Evolutionary conservation across 768 basidiomycete genomes (phyloP).

Genomic region (Trichaptum fuscoviolaceum): DNA sequence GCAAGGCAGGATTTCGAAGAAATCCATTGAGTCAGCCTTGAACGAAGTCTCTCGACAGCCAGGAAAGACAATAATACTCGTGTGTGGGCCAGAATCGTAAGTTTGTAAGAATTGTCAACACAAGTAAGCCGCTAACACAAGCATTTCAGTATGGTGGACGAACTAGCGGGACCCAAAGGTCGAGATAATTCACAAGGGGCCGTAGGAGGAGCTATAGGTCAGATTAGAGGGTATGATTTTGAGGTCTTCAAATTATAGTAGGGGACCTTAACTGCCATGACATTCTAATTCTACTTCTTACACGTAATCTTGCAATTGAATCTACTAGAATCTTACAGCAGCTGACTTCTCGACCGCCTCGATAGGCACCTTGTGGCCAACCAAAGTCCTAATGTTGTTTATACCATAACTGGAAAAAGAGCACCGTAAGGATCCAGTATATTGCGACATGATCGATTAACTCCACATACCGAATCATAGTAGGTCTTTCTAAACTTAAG

Average conservation of each 20-base stretch:
- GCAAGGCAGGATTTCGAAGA: conserved; percentile 21
- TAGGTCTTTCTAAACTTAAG: conserved; percentile 88
- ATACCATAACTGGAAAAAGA: conserved; percentile 79
- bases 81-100: conserved; percentile 84
- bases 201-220: conserved; percentile 60
- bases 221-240: conserved; percentile 19
- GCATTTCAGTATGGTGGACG: conserved; percentile 59
- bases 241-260: conserved; percentile 15
- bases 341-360: conserved; percentile 85
- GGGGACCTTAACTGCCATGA: not conserved
- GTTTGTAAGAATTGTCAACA: conserved; percentile 21
- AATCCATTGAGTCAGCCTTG: conserved; percentile 9
- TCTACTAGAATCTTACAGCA: conserved; percentile 78
- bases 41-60: conserved; percentile 18
- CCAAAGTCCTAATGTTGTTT: conserved; percentile 92
- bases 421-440: not conserved
- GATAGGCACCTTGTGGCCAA: conserved; percentile 95
- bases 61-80: conserved; percentile 56
- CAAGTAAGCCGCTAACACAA: conserved; percentile 4
- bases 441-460: not conserved
- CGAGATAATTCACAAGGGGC: conserved; percentile 71
- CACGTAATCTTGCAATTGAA: conserved; percentile 1
- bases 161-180: conserved; percentile 73
- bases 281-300: not conserved
- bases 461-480: conserved; percentile 86